Evolutionary conservation across 495 filamentous ascomycete genomes (phyloP).

Genomic region (Usnea hakonensis): DNA sequence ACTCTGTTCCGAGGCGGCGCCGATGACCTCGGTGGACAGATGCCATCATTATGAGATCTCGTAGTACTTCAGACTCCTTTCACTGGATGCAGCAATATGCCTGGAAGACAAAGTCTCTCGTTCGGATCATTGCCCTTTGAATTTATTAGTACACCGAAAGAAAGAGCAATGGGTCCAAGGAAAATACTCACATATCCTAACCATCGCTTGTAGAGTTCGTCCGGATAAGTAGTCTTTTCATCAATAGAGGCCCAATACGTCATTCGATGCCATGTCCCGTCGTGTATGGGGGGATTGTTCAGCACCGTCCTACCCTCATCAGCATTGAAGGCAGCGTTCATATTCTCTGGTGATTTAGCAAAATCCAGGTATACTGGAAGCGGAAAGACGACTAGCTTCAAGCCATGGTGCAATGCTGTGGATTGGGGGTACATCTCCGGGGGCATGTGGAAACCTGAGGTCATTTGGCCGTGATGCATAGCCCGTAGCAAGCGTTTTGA

Average conservation of each 20-base stretch:
- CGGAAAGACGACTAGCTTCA: conserved; percentile 62
- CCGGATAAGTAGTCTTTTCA: conserved; percentile 13
- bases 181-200: conserved; percentile 18
- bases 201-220: conserved; percentile 22
- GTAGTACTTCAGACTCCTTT: conserved; percentile 15
- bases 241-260: conserved; percentile 11
- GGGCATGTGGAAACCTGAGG: conserved; percentile 52
- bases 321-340: conserved; percentile 57
- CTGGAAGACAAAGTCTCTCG: conserved; percentile 20
- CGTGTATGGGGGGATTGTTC: conserved; percentile 1
- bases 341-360: conserved; percentile 46
- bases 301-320: conserved; percentile 36
- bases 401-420: conserved; percentile 57
- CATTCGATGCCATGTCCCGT: conserved; percentile 14
- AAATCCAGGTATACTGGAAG: conserved; percentile 64
- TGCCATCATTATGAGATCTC: no score
- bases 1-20: not conserved
- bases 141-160: not conserved
- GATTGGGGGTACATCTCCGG: conserved; percentile 66
- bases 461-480: conserved; percentile 58
- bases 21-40: not conserved
- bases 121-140: conserved; percentile 13
- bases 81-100: conserved; percentile 24
- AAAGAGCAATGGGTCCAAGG: not conserved
- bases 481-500: conserved; percentile 54